Evolutionary conservation across 192 early-diverging fungal species (phyloP).

Genomic region (Entomortierella beljakovae): DNA sequence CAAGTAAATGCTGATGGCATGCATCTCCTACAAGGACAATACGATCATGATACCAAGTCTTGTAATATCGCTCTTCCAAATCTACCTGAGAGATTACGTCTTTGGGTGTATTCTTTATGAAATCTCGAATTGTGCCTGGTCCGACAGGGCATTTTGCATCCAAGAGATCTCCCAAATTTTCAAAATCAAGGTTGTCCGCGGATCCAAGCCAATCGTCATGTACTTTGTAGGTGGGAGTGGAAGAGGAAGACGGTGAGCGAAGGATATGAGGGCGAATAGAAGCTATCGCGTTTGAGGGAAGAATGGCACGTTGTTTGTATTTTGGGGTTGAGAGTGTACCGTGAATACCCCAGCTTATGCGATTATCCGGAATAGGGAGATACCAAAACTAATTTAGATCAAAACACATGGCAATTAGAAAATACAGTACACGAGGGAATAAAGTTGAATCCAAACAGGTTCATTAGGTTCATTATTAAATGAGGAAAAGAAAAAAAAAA

Average conservation of each 20-base stretch:
- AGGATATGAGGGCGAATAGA: background rate
- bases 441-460: too few species aligned
- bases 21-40: slow-evolving; percentile 41
- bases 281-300: background rate
- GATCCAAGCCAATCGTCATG: slow-evolving; percentile 9
- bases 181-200: slow-evolving; percentile 3
- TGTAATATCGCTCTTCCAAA: slow-evolving; percentile 24
- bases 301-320: background rate
- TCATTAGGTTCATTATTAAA: background rate
- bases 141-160: slow-evolving; percentile 16
- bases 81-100: slow-evolving; percentile 6
- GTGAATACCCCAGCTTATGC: slow-evolving; percentile 19
- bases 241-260: slow-evolving; percentile 1
- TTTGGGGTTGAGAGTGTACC: slow-evolving; percentile 11
- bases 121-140: slow-evolving; percentile 18
- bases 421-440: background rate
- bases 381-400: slow-evolving; percentile 27
- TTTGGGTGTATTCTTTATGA: slow-evolving; percentile 19
- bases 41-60: slow-evolving; percentile 32
- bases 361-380: slow-evolving; percentile 16
- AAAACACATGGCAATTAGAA: background rate
- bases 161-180: slow-evolving; percentile 5
- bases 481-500: background rate
- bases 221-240: background rate
- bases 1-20: slow-evolving; percentile 16